phyloP scores from a whole-genome alignment of 495 filamentous ascomycete genomes.

The Astrothelium subdiscretum region DNA sequence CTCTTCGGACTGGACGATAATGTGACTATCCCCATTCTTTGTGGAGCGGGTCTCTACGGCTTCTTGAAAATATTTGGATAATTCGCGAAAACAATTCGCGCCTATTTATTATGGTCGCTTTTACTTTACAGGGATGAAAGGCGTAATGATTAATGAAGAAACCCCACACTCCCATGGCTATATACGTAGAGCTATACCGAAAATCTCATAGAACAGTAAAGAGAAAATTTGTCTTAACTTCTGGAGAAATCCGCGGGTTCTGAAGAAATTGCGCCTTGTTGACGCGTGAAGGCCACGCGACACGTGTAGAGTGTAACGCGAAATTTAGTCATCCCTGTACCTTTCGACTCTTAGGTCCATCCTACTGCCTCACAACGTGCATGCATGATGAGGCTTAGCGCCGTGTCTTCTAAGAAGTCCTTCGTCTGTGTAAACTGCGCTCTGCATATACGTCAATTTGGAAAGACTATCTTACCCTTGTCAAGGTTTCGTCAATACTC shows the following conservation, averaged over 20 bases:
- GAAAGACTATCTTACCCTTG: background rate
- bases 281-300: background rate
- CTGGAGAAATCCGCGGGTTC: no score
- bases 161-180: background rate
- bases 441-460: background rate
- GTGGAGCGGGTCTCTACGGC: constrained; percentile 80
- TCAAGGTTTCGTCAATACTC: constrained; percentile 12
- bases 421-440: background rate
- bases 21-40: constrained; percentile 86
- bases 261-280: no score
- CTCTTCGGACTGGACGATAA: constrained; percentile 93
- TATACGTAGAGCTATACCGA: background rate
- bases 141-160: background rate
- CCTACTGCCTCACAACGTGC: background rate
- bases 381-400: background rate
- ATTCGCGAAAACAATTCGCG: background rate
- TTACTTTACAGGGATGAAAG: background rate
- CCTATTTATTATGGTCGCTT: background rate
- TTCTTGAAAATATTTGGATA: constrained; percentile 85
- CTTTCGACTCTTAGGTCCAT: background rate
- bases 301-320: background rate
- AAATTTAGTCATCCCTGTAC: background rate
- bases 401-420: background rate
- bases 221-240: no score
- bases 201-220: background rate